Base-by-base conservation (phyloP, 2,329 filamentous ascomycete species). In the Tolypocladium paradoxum region DNA sequence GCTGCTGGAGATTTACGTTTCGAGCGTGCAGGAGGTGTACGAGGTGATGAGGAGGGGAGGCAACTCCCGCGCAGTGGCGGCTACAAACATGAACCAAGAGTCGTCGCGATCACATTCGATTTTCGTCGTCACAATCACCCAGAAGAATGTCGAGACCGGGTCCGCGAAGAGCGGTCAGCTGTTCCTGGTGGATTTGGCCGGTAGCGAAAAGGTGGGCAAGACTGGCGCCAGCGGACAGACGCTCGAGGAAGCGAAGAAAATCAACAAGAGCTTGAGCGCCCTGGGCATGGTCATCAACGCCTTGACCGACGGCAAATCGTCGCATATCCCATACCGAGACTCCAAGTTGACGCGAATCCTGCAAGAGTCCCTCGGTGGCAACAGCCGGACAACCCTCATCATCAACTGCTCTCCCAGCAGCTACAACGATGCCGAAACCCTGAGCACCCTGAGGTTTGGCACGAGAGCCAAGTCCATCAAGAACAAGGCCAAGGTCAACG, bases 401-500 rank as follows among this genome's bases (percentile, higher is more conserved):
- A 95, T 99, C 77, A 97, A 97, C 71, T 96, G 91, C 70, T 97
- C 93, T n/a, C 93, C 93, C 2, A 95, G 89, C 73, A 96, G 90
- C 67, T 97, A 97, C 76, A 97, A 99, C 76, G 92, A 96, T 73
- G 83, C 85, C 52, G 93, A 99, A 74, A 97, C 93, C 0, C 74
- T 97, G 49, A 87, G 90, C 59, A 99, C 93, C 1, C 74, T 99
- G 56, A 83, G 91, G 47, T 99, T 97, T 67, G 93, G 93, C 76
- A 95, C 93, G 72, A 81, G 93, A 68, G 93, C 93, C 54, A 99
- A 99, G 77, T 88, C 90, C 0, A 99, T 99, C 76, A 96, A 97
- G 85, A 97, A 97, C 77, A 97, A 97, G 79, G 93, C 93, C 71
- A 99, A 97, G 85, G 87, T 99, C 80, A 99, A 99, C 68, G 91